These are phyloP conservation scores for Boletus insuetus DNA, from an alignment of 768 basidiomycete genomes.

Conservation along the genomic window DNA sequence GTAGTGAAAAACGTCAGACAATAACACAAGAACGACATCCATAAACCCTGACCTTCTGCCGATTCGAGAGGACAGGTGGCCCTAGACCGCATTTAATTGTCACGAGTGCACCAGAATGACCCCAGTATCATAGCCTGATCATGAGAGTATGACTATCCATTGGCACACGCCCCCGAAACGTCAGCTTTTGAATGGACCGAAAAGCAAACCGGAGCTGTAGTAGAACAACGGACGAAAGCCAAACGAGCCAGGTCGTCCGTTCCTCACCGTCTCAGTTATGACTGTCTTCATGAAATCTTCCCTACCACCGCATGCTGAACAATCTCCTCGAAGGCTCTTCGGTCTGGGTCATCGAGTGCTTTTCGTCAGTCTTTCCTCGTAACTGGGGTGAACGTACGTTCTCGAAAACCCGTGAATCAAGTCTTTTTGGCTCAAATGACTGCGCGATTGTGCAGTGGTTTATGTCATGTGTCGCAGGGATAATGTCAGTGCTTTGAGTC, in stretches of 20 bases:
- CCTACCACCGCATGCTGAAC: conserved; percentile 26
- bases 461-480: too few species aligned
- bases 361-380: neutral
- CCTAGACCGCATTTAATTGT: conserved; percentile 68
- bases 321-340: conserved; percentile 13
- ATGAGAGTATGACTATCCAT: conserved; percentile 23
- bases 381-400: neutral
- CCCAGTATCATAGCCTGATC: conserved; percentile 69
- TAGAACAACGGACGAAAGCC: conserved; percentile 73
- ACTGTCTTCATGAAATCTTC: conserved; percentile 59
- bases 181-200: conserved; percentile 50
- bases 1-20: neutral
- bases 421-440: neutral
- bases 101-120: conserved; percentile 81
- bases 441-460: too few species aligned
- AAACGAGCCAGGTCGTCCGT: conserved; percentile 68
- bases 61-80: conserved; percentile 49
- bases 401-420: neutral
- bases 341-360: neutral
- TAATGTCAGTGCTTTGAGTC: neutral
- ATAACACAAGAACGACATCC: neutral
- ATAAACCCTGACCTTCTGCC: conserved; percentile 51
- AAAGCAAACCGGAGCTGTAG: conserved; percentile 68
- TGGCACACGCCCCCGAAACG: neutral
- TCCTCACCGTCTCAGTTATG: conserved; percentile 61